These are phyloP conservation scores for Lumnitzera littorea DNA, from an alignment of 345 rosid species.

Conservation along the genomic window DNA sequence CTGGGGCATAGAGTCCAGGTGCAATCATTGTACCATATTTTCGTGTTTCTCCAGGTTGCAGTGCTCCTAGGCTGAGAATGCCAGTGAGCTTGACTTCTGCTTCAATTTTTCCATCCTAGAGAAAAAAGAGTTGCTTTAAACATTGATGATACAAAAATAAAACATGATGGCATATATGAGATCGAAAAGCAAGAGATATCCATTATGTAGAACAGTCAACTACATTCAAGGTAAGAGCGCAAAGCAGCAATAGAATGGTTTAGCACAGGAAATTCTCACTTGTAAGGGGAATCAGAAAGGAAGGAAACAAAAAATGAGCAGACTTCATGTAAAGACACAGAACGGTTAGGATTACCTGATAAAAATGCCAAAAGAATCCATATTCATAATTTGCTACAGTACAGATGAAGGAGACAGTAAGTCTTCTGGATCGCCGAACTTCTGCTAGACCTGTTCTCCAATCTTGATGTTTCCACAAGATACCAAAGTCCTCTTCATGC, in stretches of 20 bases:
- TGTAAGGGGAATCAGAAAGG: too few species aligned
- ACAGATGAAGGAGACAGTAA: slow-evolving; percentile 55
- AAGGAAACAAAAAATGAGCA: background rate
- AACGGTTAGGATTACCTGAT: slow-evolving; percentile 41
- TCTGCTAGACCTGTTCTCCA: slow-evolving; percentile 83
- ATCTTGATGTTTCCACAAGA: slow-evolving; percentile 82
- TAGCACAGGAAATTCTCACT: too few species aligned
- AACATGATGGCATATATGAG: too few species aligned
- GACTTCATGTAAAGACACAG: background rate
- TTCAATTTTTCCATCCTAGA: slow-evolving; percentile 67
- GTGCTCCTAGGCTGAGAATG: slow-evolving; percentile 65
- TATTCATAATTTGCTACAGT: slow-evolving; percentile 75
- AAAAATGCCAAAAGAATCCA: slow-evolving; percentile 72
- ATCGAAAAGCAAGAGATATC: background rate
- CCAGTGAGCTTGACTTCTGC: slow-evolving; percentile 77
- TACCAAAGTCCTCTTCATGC: slow-evolving; percentile 79
- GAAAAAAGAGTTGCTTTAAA: background rate
- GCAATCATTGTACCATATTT: slow-evolving; percentile 74
- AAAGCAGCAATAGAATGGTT: too few species aligned
- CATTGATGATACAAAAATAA: background rate
- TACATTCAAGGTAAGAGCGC: background rate
- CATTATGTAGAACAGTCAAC: background rate
- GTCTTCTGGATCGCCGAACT: slow-evolving; percentile 67
- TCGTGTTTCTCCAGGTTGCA: slow-evolving; percentile 62
- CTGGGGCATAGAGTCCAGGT: slow-evolving; percentile 74